Evolutionary conservation across 192 early-diverging fungal species (phyloP).

Genomic region (Allomyces macrogynus): DNA sequence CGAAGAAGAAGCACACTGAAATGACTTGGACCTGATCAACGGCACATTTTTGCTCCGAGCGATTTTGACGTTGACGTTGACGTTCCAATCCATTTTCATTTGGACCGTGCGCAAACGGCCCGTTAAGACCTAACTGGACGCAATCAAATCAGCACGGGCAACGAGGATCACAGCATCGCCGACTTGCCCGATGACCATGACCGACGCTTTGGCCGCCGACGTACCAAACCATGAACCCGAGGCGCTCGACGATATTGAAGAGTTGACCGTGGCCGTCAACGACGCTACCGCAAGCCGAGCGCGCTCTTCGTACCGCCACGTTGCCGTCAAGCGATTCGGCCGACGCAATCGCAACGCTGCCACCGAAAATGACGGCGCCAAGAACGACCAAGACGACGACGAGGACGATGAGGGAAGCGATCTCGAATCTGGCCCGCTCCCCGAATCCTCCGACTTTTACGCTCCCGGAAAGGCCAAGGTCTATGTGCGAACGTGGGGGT

Average conservation of each 20-base stretch:
- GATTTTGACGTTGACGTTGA: too few species aligned
- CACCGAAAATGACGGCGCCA: slow-evolving; percentile 1
- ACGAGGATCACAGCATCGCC: too few species aligned
- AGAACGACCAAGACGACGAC: slow-evolving; percentile 2
- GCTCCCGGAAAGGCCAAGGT: slow-evolving; percentile 21
- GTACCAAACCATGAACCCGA: too few species aligned
- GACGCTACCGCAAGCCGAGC: slow-evolving; percentile 11
- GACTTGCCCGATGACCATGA: too few species aligned
- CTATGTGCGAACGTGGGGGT: slow-evolving; percentile 31
- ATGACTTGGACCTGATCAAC: too few species aligned
- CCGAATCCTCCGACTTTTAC: slow-evolving; percentile 6
- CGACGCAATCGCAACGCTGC: neutral
- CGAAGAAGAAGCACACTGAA: too few species aligned
- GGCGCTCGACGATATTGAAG: neutral
- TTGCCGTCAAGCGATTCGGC: slow-evolving; percentile 4
- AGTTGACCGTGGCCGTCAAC: neutral
- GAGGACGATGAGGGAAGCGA: neutral
- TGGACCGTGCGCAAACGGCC: too few species aligned
- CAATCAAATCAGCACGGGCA: too few species aligned
- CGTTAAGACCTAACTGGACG: too few species aligned
- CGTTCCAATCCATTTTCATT: too few species aligned
- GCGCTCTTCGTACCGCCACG: slow-evolving; percentile 10
- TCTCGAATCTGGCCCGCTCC: neutral
- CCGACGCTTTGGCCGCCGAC: too few species aligned
- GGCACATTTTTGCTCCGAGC: too few species aligned